A percentile compares a stretch with the other conserved stretches of the same genome.
Conservation (phyloP, 2,329 filamentous ascomycete genomes). For the Polytolypa hystricis region DNA sequence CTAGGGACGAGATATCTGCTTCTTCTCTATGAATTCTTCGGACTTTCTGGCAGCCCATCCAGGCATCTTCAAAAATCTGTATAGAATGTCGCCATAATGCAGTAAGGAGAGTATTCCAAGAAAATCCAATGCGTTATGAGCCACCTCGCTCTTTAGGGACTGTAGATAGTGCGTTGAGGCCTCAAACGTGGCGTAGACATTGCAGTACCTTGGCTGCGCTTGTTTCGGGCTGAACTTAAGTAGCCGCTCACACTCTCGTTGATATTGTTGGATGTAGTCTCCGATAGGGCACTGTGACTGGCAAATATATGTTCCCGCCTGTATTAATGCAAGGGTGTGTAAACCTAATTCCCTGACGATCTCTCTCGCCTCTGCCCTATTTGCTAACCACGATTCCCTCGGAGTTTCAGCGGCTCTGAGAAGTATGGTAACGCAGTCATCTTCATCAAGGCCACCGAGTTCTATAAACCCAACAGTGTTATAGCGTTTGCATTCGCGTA, state of each 20-base stretch:
- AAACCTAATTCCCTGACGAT: slow-evolving; percentile 15
- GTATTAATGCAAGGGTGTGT: slow-evolving; percentile 17
- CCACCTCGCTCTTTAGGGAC: too few species aligned
- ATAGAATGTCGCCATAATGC: too few species aligned
- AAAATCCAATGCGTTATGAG: too few species aligned
- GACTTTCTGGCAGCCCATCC: too few species aligned
- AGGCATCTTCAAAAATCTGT: too few species aligned
- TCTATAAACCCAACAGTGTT: slow-evolving; percentile 18
- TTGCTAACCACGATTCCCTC: slow-evolving; percentile 7
- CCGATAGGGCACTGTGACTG: slow-evolving; percentile 14
- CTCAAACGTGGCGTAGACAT: too few species aligned
- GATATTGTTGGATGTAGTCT: slow-evolving; percentile 15
- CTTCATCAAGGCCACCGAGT: slow-evolving; percentile 14
- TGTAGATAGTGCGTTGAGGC: too few species aligned
- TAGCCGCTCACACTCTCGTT: too few species aligned
- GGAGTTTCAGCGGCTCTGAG: slow-evolving; percentile 11
- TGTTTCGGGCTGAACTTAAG: slow-evolving; percentile 6
- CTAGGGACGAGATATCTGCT: too few species aligned
- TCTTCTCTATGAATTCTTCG: too few species aligned
- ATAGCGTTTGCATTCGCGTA: slow-evolving; percentile 19
- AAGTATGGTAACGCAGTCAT: slow-evolving; percentile 16
- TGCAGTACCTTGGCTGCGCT: too few species aligned
- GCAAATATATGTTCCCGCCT: slow-evolving; percentile 17
- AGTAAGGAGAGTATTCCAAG: too few species aligned
- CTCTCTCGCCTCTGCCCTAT: slow-evolving; percentile 1